phyloP scores from a whole-genome alignment of 2,329 filamentous ascomycete genomes.

The Exophiala alcalophila region DNA sequence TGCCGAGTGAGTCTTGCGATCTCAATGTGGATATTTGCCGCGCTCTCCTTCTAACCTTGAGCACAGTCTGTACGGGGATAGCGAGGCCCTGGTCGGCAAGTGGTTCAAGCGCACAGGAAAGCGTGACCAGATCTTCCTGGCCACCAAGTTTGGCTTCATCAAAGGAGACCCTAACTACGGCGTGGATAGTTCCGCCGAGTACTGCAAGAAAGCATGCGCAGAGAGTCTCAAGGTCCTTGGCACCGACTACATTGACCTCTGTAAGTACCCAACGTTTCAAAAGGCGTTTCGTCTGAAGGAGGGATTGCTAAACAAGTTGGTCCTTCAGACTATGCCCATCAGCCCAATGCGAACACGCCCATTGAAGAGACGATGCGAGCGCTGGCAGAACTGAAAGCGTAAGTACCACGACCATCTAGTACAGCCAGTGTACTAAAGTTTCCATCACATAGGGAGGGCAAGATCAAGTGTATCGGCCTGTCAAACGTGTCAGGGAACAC shows the following conservation, averaged over 20 bases:
- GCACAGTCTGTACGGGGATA: constrained; percentile 18
- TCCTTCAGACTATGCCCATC: constrained; percentile 41
- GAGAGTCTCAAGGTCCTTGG: constrained; percentile 39
- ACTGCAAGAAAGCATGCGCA: constrained; percentile 37
- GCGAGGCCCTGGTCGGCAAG: constrained; percentile 28
- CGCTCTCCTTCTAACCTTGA: too few species aligned
- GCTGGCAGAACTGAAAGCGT: constrained; percentile 44
- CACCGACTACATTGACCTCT: constrained; percentile 40
- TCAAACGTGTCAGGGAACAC: constrained; percentile 52
- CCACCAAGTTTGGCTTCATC: constrained; percentile 40
- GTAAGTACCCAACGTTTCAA: constrained; percentile 5
- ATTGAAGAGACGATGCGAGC: constrained; percentile 45
- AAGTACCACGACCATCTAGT: constrained; percentile 7
- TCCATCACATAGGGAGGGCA: constrained; percentile 42
- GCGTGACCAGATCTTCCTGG: constrained; percentile 42
- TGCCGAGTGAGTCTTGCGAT: not conserved
- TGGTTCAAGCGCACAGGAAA: constrained; percentile 42
- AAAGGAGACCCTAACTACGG: constrained; percentile 22
- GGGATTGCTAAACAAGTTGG: not conserved
- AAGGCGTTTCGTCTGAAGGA: not conserved
- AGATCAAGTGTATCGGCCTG: constrained; percentile 57
- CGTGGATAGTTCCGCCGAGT: constrained; percentile 39
- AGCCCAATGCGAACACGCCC: constrained; percentile 41
- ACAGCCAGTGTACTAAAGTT: not conserved
- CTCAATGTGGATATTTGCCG: too few species aligned